Evolutionary conservation across 2,329 filamentous ascomycete species (phyloP), one percentile per base, ranked within the genome.

Genomic region (Colletotrichum musae): DNA sequence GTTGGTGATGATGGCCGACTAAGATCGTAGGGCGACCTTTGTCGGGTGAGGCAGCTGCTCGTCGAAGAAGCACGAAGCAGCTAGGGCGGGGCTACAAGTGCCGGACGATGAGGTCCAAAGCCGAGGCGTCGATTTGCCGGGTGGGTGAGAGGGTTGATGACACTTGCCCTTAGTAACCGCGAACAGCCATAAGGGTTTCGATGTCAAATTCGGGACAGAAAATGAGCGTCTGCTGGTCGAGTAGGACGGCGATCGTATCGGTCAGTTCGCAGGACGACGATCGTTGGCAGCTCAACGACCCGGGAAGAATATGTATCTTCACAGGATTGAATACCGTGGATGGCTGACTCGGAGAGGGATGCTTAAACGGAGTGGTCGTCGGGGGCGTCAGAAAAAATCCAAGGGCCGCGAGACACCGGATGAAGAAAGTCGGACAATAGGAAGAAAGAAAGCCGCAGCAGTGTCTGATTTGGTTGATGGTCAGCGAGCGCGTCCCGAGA

Each of bases 1-100:
- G n/a, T 32, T 51, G 16, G 36, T 45, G 43, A 36, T 36, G 70
- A 71, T 58, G 69, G 73, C 80, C 80, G 80, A 83, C 80, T 71
- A 82, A 82, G 81, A 82, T 78, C 81, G 57, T n/a, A 67, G 32
- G 41, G 54, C 63, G 80, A 82, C 75, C 80, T 82, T 81, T 75
- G 80, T 80, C 81, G 79, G 72, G 26, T 36, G 47, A 50, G 45
- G 63, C 73, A 65, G 16, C 52, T 62, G 68, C 57, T 66, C 56
- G 65, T 45, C 68, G 18, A 50, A 21, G 52, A 48, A 47, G 48
- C 52, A 51, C 61, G 45, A 36, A 45, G 28, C 61, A 62, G 47
- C 32, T 18, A n/a, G 12, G 52, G 24, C 18, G 6, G 21, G 4
- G 24, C 28, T 41, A 28, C 52, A 47, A 12, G 53, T 63, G 58